Conservation (phyloP, 2,329 filamentous ascomycete genomes). For the Colletotrichum graminicola region DNA sequence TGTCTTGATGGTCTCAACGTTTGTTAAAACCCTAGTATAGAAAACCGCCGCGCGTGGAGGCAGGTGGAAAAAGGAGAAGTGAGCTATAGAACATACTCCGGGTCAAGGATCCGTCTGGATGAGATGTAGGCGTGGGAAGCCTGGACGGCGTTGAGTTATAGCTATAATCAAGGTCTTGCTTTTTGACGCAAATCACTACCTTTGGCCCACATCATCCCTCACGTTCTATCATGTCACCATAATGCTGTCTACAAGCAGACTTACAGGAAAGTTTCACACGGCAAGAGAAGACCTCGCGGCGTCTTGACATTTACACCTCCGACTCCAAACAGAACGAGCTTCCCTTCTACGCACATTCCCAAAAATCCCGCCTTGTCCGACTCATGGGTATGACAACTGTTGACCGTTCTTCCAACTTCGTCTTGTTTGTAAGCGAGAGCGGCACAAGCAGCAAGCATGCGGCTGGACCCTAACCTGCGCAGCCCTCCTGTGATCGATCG, state of each 20-base stretch:
- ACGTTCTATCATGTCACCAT: no score
- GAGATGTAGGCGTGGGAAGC: constrained; percentile 4
- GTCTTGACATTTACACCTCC: not conserved
- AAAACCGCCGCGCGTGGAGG: not conserved
- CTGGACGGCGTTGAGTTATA: constrained; percentile 30
- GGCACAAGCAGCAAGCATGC: not conserved
- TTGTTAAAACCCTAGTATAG: not conserved
- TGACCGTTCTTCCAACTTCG: not conserved
- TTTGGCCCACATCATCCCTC: not conserved
- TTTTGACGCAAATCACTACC: not conserved
- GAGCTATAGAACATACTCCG: not conserved
- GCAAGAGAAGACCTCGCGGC: not conserved
- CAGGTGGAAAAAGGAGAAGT: not conserved
- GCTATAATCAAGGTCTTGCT: constrained; percentile 23
- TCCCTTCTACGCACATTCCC: not conserved
- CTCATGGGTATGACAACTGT: not conserved
- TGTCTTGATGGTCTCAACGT: not conserved
- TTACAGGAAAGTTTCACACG: not conserved
- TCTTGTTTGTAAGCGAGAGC: not conserved
- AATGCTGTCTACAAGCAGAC: not conserved
- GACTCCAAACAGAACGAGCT: not conserved
- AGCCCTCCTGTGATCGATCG: not conserved
- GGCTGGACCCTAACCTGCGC: not conserved
- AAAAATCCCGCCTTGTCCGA: not conserved
- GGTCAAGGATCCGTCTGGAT: not conserved